These are phyloP conservation scores for Microdochium trichocladiopsis DNA, from an alignment of 2,329 filamentous ascomycete genomes.

Conservation along the genomic window DNA sequence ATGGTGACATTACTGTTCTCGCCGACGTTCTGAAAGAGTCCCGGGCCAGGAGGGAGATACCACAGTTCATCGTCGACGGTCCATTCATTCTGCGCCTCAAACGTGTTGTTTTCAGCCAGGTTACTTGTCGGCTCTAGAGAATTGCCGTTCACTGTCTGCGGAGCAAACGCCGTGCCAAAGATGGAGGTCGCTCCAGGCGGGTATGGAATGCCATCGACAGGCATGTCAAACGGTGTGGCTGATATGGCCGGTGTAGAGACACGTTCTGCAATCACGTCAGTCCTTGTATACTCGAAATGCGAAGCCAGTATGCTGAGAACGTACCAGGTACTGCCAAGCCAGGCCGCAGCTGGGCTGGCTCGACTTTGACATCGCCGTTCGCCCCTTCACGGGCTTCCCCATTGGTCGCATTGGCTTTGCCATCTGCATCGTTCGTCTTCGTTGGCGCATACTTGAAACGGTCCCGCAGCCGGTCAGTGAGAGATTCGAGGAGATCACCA, in stretches of 20 bases:
- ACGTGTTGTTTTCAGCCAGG: slow-evolving; percentile 30
- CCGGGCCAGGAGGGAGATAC: slow-evolving; percentile 57
- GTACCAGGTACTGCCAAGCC: slow-evolving; percentile 18
- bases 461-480: slow-evolving; percentile 67
- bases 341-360: slow-evolving; percentile 14
- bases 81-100: slow-evolving; percentile 42
- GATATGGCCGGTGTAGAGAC: slow-evolving; percentile 45
- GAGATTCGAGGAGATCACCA: slow-evolving; percentile 71
- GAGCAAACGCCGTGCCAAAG: slow-evolving; percentile 43
- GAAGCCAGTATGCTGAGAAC: background rate
- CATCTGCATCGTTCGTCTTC: slow-evolving; percentile 30
- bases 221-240: slow-evolving; percentile 55
- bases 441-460: slow-evolving; percentile 63
- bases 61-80: slow-evolving; percentile 54
- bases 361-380: slow-evolving; percentile 16
- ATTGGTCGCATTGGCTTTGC: slow-evolving; percentile 15
- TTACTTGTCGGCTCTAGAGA: background rate
- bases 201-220: slow-evolving; percentile 47
- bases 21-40: slow-evolving; percentile 57
- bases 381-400: slow-evolving; percentile 20
- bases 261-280: slow-evolving; percentile 22
- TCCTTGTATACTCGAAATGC: background rate
- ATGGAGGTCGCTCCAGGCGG: slow-evolving; percentile 36
- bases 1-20: slow-evolving; percentile 54
- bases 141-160: slow-evolving; percentile 16